These are phyloP conservation scores for Volutella citrinella DNA, from an alignment of 2,329 filamentous ascomycete genomes.

Conservation along the genomic window DNA sequence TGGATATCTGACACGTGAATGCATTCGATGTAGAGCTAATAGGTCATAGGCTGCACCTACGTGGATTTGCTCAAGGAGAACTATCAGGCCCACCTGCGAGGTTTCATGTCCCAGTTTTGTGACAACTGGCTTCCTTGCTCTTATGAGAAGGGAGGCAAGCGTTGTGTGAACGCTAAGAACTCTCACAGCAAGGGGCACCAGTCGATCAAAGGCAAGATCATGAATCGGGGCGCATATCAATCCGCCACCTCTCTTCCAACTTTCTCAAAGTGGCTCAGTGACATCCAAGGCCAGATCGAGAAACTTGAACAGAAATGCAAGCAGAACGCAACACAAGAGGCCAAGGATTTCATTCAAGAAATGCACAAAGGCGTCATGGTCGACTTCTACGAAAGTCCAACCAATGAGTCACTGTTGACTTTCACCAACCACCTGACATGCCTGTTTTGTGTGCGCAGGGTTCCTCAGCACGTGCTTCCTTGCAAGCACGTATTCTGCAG, in stretches of 20 bases:
- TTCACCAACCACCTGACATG: constrained; percentile 6
- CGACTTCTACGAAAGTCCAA: constrained; percentile 1
- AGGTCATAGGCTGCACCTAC: too few relatives aligned
- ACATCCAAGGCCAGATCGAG: neutral
- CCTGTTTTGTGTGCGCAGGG: constrained; percentile 6
- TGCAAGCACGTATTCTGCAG: constrained; percentile 8
- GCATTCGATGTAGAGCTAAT: too few relatives aligned
- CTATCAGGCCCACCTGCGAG: too few relatives aligned
- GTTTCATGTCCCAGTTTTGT: too few relatives aligned
- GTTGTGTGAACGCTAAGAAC: too few relatives aligned
- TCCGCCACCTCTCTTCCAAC: neutral
- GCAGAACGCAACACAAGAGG: neutral
- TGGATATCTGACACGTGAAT: too few relatives aligned
- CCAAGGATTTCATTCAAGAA: neutral
- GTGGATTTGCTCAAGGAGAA: too few relatives aligned
- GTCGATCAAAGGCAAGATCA: constrained; percentile 1
- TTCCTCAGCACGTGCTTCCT: constrained; percentile 6
- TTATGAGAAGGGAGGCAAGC: neutral
- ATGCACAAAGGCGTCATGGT: constrained; percentile 3
- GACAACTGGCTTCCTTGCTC: constrained; percentile 5
- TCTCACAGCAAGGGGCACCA: constrained; percentile 8
- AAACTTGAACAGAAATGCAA: constrained; percentile 1
- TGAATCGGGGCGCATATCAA: constrained; percentile 1
- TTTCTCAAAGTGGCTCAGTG: too few relatives aligned
- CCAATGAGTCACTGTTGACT: neutral